A percentile compares a stretch with the other conserved stretches of the same genome.
Evolutionary conservation across 179 eudicot species (phyloP).

Genomic region (Silene coronaria): DNA sequence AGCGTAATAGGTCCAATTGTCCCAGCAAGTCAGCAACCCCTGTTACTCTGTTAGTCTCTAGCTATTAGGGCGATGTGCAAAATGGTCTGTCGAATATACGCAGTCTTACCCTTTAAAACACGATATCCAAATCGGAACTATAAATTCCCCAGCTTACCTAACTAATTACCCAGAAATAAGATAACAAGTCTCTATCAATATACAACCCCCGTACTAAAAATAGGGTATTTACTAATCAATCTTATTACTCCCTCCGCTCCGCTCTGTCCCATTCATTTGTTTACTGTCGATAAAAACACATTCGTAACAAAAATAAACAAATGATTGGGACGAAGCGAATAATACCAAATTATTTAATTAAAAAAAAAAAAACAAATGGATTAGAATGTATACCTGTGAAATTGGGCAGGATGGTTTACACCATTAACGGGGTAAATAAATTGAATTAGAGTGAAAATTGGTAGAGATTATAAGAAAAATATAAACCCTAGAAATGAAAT

Average conservation of each 20-base stretch:
- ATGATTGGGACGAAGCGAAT: not conserved
- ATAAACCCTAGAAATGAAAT: not conserved
- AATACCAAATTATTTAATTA: not conserved
- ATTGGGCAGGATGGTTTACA: slow-evolving; percentile 11
- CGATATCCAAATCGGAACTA: not conserved
- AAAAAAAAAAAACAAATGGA: not conserved
- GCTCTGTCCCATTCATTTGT: no score
- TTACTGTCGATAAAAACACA: no score
- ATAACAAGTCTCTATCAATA: not conserved
- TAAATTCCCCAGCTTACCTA: not conserved
- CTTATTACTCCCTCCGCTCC: not conserved
- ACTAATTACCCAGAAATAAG: slow-evolving; percentile 2
- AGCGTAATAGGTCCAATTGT: not conserved
- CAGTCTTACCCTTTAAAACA: not conserved
- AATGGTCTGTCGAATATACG: not conserved
- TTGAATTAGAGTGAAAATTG: slow-evolving; percentile 1
- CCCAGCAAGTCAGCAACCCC: not conserved
- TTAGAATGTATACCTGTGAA: slow-evolving; percentile 11
- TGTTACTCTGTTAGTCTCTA: no score
- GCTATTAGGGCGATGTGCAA: not conserved
- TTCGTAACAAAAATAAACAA: not conserved
- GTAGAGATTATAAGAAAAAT: not conserved
- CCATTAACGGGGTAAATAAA: slow-evolving; percentile 9
- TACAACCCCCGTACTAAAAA: not conserved
- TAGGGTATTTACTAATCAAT: not conserved